Conservation (phyloP, 2,329 filamentous ascomycete species). For the Colletotrichum acutatum region DNA sequence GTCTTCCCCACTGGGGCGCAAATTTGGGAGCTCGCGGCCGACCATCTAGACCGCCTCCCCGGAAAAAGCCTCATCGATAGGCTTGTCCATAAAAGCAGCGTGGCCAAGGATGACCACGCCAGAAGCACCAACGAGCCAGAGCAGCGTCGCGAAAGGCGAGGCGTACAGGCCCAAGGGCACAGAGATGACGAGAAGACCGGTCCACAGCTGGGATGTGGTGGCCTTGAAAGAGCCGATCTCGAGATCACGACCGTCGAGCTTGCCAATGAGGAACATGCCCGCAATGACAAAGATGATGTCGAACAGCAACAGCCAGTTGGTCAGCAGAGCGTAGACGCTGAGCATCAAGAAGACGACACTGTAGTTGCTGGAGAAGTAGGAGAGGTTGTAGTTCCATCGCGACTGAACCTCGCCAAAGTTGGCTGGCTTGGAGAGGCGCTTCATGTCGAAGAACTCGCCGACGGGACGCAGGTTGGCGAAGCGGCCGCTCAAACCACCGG, state of each 20-base stretch:
- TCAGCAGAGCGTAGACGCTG: conserved; percentile 93
- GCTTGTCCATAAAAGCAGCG: conserved; percentile 96
- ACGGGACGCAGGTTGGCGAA: conserved; percentile 94
- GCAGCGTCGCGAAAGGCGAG: conserved; percentile 83
- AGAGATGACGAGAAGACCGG: conserved; percentile 82
- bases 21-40: conserved; percentile 98
- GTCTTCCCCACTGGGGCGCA: conserved; percentile 99
- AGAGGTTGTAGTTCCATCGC: conserved; percentile 95
- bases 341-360: conserved; percentile 93
- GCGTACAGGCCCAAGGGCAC: conserved; percentile 88
- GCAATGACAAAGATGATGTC: conserved; percentile 89
- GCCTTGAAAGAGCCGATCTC: conserved; percentile 85
- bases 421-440: conserved; percentile 92
- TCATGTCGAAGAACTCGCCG: conserved; percentile 94
- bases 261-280: conserved; percentile 92
- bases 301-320: conserved; percentile 87
- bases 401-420: conserved; percentile 93
- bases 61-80: conserved; percentile 99
- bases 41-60: conserved; percentile 99
- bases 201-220: conserved; percentile 94
- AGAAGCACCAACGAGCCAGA: conserved; percentile 96
- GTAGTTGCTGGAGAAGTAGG: conserved; percentile 99
- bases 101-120: conserved; percentile 95
- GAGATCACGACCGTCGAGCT: conserved; percentile 88
- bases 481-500: conserved; percentile 80